Conservation (phyloP, 2,329 filamentous ascomycete genomes). For the Arachnomyces sp. region DNA sequence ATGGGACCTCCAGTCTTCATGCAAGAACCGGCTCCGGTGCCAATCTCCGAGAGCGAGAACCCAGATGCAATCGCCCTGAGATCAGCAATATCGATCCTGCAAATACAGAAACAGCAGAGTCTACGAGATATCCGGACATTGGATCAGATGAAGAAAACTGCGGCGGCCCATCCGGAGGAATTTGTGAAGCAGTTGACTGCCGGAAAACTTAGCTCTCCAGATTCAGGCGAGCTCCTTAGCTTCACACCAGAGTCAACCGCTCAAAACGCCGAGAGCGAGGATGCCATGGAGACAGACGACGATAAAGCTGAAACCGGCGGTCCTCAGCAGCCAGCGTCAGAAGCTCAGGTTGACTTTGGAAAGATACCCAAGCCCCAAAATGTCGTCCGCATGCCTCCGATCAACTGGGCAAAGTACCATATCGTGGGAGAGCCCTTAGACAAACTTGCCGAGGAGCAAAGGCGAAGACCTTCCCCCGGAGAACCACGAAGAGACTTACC, state of each 20-base stretch:
- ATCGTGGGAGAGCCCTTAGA: conserved; percentile 79
- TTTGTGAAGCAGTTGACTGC: conserved; percentile 62
- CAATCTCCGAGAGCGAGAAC: conserved; percentile 49
- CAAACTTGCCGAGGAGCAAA: conserved; percentile 73
- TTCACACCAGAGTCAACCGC: conserved; percentile 26
- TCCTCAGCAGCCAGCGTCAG: conserved; percentile 15
- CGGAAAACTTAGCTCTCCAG: conserved; percentile 47
- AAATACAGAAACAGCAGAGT: conserved; percentile 74
- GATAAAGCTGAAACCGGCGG: conserved; percentile 1
- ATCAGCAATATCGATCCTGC: conserved; percentile 75
- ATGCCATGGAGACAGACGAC: conserved; percentile 17
- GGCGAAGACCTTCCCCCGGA: conserved; percentile 48
- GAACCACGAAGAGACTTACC: conserved; percentile 31
- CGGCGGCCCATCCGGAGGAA: conserved; percentile 59
- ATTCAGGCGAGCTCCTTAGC: conserved; percentile 25
- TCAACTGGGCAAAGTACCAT: conserved; percentile 93
- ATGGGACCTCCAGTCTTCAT: conserved; percentile 19
- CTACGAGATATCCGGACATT: conserved; percentile 65
- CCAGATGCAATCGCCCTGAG: conserved; percentile 81
- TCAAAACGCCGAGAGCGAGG: conserved; percentile 29
- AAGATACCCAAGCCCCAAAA: conserved; percentile 69
- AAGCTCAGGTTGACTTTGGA: conserved; percentile 40
- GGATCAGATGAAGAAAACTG: conserved; percentile 60
- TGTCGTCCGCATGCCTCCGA: conserved; percentile 73
- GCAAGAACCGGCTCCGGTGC: conserved; percentile 32